Conservation (phyloP, 2,329 filamentous ascomycete species). For the Basipetospora chlamydospora region DNA sequence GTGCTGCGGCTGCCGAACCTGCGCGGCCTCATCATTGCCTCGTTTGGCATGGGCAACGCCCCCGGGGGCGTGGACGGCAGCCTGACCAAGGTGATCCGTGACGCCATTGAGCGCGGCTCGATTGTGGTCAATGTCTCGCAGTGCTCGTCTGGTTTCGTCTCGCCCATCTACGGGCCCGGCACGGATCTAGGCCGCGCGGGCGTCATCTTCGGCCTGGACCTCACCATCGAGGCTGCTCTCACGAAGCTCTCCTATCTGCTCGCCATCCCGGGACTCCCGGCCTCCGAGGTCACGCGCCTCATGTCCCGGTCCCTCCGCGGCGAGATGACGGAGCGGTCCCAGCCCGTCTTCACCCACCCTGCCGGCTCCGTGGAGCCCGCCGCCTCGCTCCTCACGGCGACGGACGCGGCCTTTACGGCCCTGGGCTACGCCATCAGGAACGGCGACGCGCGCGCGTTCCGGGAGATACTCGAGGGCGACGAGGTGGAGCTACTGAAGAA, state of each 20-base stretch:
- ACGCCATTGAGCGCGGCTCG: slow-evolving; percentile 65
- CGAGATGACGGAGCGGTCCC: slow-evolving; percentile 65
- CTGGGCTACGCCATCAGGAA: slow-evolving; percentile 69
- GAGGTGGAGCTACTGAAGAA: slow-evolving; percentile 54
- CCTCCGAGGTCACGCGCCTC: slow-evolving; percentile 48
- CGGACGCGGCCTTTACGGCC: slow-evolving; percentile 55
- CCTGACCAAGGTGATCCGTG: slow-evolving; percentile 62
- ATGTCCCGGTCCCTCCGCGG: slow-evolving; percentile 70
- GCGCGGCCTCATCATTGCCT: slow-evolving; percentile 73
- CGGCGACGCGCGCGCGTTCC: slow-evolving; percentile 51
- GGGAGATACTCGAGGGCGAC: slow-evolving; percentile 52
- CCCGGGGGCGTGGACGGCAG: slow-evolving; percentile 68
- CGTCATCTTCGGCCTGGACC: slow-evolving; percentile 76
- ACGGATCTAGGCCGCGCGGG: slow-evolving; percentile 69
- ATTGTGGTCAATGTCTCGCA: slow-evolving; percentile 87
- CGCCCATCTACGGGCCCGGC: slow-evolving; percentile 62
- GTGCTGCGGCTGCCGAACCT: slow-evolving; percentile 65
- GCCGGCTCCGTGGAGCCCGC: slow-evolving; percentile 33
- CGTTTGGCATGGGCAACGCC: slow-evolving; percentile 85
- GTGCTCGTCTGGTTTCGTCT: slow-evolving; percentile 66
- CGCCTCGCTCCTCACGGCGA: slow-evolving; percentile 26
- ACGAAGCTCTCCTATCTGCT: slow-evolving; percentile 84
- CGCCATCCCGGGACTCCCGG: slow-evolving; percentile 47
- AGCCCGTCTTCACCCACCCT: slow-evolving; percentile 64
- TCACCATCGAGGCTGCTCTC: slow-evolving; percentile 81